Percentiles rank a stretch among this genome's conserved stretches.
These are phyloP conservation scores for Sisymbrium irio DNA, from an alignment of 345 rosid genomes.

Conservation along the genomic window DNA sequence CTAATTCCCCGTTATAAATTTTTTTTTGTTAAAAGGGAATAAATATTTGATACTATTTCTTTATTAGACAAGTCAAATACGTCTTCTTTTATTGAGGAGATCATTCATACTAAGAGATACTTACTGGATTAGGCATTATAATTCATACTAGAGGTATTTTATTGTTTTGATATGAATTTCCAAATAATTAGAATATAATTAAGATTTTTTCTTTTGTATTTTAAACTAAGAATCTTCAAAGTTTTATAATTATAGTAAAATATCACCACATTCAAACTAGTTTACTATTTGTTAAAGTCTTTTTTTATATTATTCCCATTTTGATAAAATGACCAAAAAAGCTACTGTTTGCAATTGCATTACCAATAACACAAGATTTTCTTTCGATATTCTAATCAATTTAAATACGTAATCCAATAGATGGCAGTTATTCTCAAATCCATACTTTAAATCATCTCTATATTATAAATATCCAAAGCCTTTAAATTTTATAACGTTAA, in stretches of 20 bases:
- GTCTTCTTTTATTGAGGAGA: not conserved
- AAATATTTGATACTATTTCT: not conserved
- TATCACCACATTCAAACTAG: not conserved
- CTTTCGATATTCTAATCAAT: not conserved
- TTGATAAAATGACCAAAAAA: not conserved
- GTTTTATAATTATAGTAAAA: not conserved
- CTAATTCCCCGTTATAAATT: conserved; percentile 10
- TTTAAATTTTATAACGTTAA: no score
- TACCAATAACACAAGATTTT: not conserved
- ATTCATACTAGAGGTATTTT: no score
- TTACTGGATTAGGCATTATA: not conserved
- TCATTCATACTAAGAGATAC: not conserved
- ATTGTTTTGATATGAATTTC: no score
- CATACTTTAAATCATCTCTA: no score
- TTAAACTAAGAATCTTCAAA: not conserved
- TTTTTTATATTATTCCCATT: not conserved
- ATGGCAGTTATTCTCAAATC: no score
- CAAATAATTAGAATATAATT: no score
- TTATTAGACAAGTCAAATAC: not conserved
- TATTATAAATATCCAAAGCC: no score
- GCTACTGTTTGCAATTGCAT: not conserved
- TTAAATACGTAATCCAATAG: no score
- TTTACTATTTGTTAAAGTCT: not conserved
- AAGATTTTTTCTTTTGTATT: not conserved
- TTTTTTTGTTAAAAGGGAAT: not conserved